Base-by-base conservation (phyloP, 495 filamentous ascomycete genomes). In the Xeromyces bisporus region DNA sequence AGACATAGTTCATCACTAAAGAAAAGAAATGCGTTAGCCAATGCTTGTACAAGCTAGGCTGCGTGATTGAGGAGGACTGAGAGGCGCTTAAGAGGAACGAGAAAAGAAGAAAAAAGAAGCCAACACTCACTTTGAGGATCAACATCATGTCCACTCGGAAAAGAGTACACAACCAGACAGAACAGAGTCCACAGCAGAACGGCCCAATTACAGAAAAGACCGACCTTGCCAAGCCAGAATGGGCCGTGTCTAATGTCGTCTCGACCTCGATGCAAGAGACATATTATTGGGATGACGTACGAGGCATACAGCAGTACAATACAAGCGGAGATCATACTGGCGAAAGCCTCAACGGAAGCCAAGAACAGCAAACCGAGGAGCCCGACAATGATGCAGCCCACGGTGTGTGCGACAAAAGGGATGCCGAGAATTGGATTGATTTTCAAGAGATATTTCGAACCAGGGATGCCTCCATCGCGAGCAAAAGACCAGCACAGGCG, bases 1-100 rank as follows among this genome's bases (percentile, higher is more conserved):
- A 58, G n/a, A 66, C 60, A 27, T 69, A 69, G 32, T 69, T 69
- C 65, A 69, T 69, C 26, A 34, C 37, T 39, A n/a, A 5, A 27
- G 11, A 6, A 27, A 4, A 4, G 11, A 12, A 18, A 10, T 17
- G 16, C 2, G n/a, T 15, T n/a, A 10, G 25, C n/a, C n/a, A n/a
- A n/a, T n/a, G n/a, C n/a, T n/a, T n/a, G n/a, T n/a, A n/a, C n/a
- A n/a, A n/a, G n/a, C n/a, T n/a, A n/a, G n/a, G n/a, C n/a, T n/a
- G n/a, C n/a, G n/a, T n/a, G n/a, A n/a, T n/a, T n/a, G n/a, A n/a
- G n/a, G n/a, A n/a, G n/a, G n/a, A n/a, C n/a, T n/a, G n/a, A n/a
- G n/a, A n/a, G n/a, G n/a, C n/a, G n/a, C n/a, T n/a, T n/a, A n/a
- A n/a, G n/a, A n/a, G n/a, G n/a, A n/a, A n/a, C n/a, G n/a, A n/a